These are phyloP conservation scores for Rhodomyrtus psidioides DNA, from an alignment of 441 rosid genomes.

Conservation along the genomic window DNA sequence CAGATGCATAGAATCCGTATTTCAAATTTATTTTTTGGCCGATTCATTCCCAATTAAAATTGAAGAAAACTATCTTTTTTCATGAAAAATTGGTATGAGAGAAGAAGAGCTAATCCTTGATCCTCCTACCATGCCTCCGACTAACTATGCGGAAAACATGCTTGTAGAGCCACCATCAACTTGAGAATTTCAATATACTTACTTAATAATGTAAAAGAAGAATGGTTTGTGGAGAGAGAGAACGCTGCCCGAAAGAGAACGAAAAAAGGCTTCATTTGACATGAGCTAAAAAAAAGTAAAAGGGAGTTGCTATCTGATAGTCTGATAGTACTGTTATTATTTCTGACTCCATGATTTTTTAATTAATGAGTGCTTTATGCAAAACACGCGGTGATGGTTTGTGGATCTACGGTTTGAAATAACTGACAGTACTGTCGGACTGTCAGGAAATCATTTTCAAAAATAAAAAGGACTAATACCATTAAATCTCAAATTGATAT, in stretches of 20 bases:
- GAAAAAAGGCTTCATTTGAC: background rate
- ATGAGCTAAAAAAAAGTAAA: background rate
- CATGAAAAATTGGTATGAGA: background rate
- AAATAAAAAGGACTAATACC: background rate
- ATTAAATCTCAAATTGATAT: background rate
- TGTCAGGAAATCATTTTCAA: too few relatives aligned
- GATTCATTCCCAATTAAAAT: background rate
- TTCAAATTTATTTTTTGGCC: background rate
- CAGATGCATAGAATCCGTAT: background rate
- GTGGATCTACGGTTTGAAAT: too few relatives aligned
- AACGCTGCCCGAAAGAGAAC: background rate
- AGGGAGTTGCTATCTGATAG: too few relatives aligned
- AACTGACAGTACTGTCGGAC: too few relatives aligned
- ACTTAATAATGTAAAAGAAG: background rate
- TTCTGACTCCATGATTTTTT: too few relatives aligned
- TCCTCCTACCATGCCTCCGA: background rate
- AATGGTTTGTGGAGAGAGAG: background rate
- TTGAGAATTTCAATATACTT: background rate
- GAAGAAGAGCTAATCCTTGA: background rate
- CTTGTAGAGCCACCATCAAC: background rate
- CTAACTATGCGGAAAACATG: background rate
- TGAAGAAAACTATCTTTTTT: background rate
- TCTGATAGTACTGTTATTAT: too few relatives aligned
- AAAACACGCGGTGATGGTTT: too few relatives aligned
- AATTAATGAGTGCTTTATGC: too few relatives aligned